phyloP scores from a whole-genome alignment of 2,329 filamentous ascomycete species.

The Botrytis byssoidea region DNA sequence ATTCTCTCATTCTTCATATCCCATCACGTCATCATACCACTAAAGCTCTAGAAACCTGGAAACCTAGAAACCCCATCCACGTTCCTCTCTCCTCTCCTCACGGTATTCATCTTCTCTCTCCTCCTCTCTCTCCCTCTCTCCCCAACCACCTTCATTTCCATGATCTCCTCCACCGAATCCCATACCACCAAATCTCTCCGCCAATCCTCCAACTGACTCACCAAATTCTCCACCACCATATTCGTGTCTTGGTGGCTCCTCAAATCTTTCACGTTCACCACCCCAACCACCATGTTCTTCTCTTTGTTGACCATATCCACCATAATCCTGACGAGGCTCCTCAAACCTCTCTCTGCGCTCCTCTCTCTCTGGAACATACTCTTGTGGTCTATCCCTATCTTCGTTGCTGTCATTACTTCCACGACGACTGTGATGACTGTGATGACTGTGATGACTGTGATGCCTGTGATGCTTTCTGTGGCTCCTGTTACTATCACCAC shows the following conservation, averaged over 20 bases:
- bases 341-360: slow-evolving; percentile 21
- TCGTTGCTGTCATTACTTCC: slow-evolving; percentile 25
- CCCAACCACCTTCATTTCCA: background rate
- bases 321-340: slow-evolving; percentile 26
- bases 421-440: slow-evolving; percentile 30
- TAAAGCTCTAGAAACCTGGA: background rate
- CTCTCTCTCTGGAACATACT: slow-evolving; percentile 21
- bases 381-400: slow-evolving; percentile 24
- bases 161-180: background rate
- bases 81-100: slow-evolving; percentile 46
- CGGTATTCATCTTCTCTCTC: slow-evolving; percentile 28
- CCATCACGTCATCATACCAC: background rate
- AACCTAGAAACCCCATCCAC: slow-evolving; percentile 13
- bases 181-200: slow-evolving; percentile 16
- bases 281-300: slow-evolving; percentile 26
- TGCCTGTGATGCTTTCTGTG: slow-evolving; percentile 36
- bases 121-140: background rate
- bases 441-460: slow-evolving; percentile 33
- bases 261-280: slow-evolving; percentile 16
- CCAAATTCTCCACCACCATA: slow-evolving; percentile 19
- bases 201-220: slow-evolving; percentile 18
- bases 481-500: slow-evolving; percentile 34
- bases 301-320: slow-evolving; percentile 17
- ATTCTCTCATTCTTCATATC: background rate
- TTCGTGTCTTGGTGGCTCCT: slow-evolving; percentile 25